A percentile compares a stretch with the other conserved stretches of the same genome.
These are phyloP conservation scores for Beverwykella pulmonaria DNA, from an alignment of 495 filamentous ascomycete genomes.

Conservation along the genomic window DNA sequence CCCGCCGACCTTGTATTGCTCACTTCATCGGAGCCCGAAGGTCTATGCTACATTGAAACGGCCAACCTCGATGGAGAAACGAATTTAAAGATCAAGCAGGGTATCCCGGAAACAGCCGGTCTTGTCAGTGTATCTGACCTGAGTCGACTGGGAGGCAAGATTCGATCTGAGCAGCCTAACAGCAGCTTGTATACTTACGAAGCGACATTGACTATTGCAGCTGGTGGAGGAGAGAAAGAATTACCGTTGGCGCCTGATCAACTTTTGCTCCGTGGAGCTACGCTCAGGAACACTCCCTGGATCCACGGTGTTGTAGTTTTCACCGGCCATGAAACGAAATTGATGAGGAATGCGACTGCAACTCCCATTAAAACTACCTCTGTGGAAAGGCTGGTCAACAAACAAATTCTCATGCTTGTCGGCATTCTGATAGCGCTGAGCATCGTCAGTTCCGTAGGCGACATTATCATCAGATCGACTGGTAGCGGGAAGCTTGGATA, in stretches of 20 bases:
- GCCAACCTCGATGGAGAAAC: constrained; percentile 98
- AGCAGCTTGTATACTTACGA: constrained; percentile 99
- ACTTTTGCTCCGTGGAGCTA: constrained; percentile 88
- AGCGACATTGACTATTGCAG: constrained; percentile 88
- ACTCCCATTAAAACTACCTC: constrained; percentile 97
- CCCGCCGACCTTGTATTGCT: constrained; percentile 91
- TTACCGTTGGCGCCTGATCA: constrained; percentile 79
- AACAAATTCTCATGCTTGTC: constrained; percentile 87
- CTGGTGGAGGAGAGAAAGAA: constrained; percentile 95
- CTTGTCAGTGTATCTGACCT: constrained; percentile 86
- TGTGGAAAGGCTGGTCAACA: constrained; percentile 90
- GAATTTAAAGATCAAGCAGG: constrained; percentile 99
- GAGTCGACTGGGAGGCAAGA: constrained; percentile 78
- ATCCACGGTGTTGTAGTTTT: constrained; percentile 96
- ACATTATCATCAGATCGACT: constrained; percentile 74
- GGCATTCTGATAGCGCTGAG: constrained; percentile 81
- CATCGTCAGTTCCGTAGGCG: constrained; percentile 86
- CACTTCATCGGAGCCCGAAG: constrained; percentile 95
- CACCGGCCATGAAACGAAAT: constrained; percentile 96
- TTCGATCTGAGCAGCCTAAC: constrained; percentile 97
- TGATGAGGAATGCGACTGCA: constrained; percentile 98
- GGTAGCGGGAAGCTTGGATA: constrained; percentile 65
- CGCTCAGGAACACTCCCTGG: constrained; percentile 96
- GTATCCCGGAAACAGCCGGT: constrained; percentile 86
- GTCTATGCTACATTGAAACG: constrained; percentile 98